Percentiles rank a stretch among this genome's conserved stretches.
These are phyloP conservation scores for Trypanosomatidae sp. DNA, from an alignment of 208 protist species.

Conservation along the genomic window DNA sequence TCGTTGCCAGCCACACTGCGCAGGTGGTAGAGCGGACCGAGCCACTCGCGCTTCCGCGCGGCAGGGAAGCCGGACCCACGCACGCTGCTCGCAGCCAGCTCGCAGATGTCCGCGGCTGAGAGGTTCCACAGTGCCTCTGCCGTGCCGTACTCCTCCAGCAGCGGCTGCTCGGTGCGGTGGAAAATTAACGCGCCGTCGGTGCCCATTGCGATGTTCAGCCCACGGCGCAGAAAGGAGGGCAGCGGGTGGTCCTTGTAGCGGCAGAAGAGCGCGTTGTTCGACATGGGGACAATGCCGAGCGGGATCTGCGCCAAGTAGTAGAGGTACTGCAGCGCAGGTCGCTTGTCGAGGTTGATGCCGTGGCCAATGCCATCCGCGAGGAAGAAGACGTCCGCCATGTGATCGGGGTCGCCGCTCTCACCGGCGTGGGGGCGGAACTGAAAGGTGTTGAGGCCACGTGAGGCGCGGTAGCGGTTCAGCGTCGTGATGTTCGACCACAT, in stretches of 20 bases:
- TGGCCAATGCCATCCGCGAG: slow-evolving; percentile 94
- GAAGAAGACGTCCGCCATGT: slow-evolving; percentile 87
- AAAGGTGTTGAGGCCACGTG: slow-evolving; percentile 92
- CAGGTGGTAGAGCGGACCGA: slow-evolving; percentile 67
- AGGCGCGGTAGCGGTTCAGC: slow-evolving; percentile 94
- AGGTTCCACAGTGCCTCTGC: slow-evolving; percentile 86
- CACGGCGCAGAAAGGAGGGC: slow-evolving; percentile 90
- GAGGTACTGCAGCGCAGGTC: slow-evolving; percentile 96
- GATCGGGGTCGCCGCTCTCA: slow-evolving; percentile 92
- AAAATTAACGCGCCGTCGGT: slow-evolving; percentile 95
- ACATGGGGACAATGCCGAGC: slow-evolving; percentile 97
- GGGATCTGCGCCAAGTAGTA: slow-evolving; percentile 98
- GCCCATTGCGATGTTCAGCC: slow-evolving; percentile 96
- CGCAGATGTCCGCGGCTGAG: slow-evolving; percentile 77
- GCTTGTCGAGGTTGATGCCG: slow-evolving; percentile 94
- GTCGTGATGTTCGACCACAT: slow-evolving; percentile 97
- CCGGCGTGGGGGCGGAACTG: slow-evolving; percentile 96
- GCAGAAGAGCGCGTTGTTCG: slow-evolving; percentile 98
- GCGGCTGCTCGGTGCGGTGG: slow-evolving; percentile 95
- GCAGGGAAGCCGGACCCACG: slow-evolving; percentile 75
- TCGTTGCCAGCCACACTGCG: slow-evolving; percentile 87
- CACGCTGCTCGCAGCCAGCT: slow-evolving; percentile 84
- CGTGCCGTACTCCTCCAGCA: slow-evolving; percentile 92
- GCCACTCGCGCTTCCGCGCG: slow-evolving; percentile 61
- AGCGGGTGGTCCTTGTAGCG: slow-evolving; percentile 96